phyloP scores from a whole-genome alignment of 768 basidiomycete species.

The Nevesoporus exiguus region DNA sequence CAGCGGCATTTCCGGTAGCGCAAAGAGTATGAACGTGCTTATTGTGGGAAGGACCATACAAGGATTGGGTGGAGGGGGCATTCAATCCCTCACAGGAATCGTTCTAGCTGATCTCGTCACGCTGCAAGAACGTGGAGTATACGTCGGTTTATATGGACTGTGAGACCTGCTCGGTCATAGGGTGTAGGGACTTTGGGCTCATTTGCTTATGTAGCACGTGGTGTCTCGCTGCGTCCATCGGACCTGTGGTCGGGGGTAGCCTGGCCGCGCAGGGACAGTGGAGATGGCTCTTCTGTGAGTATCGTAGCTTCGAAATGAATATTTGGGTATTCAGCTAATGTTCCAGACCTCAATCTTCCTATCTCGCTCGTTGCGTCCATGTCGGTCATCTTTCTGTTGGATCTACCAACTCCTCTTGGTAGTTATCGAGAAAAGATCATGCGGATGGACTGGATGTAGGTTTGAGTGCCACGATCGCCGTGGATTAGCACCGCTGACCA shows the following conservation, averaged over 20 bases:
- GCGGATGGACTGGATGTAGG: constrained; percentile 43
- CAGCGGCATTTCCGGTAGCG: neutral
- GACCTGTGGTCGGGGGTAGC: neutral
- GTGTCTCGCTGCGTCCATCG: neutral
- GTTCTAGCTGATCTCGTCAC: neutral
- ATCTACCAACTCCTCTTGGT: constrained; percentile 34
- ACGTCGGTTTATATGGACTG: neutral
- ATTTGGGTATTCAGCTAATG: neutral
- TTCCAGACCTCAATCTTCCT: constrained; percentile 40
- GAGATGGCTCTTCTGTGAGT: neutral
- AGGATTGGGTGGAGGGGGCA: constrained; percentile 1
- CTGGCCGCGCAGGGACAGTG: neutral
- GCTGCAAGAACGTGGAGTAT: neutral
- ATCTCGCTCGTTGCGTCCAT: neutral
- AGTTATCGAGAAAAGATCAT: constrained; percentile 33
- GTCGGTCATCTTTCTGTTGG: constrained; percentile 31
- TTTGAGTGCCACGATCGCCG: neutral
- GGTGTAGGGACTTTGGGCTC: neutral
- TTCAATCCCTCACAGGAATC: neutral
- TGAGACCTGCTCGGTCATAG: neutral
- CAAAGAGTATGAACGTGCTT: neutral
- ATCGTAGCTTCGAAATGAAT: neutral
- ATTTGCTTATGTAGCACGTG: neutral
- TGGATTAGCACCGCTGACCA: neutral
- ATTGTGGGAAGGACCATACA: neutral